A percentile compares a stretch with the other conserved stretches of the same genome.
These are phyloP conservation scores for Trichoderma harzianum DNA, from an alignment of 2,329 filamentous ascomycete genomes.

Conservation along the genomic window DNA sequence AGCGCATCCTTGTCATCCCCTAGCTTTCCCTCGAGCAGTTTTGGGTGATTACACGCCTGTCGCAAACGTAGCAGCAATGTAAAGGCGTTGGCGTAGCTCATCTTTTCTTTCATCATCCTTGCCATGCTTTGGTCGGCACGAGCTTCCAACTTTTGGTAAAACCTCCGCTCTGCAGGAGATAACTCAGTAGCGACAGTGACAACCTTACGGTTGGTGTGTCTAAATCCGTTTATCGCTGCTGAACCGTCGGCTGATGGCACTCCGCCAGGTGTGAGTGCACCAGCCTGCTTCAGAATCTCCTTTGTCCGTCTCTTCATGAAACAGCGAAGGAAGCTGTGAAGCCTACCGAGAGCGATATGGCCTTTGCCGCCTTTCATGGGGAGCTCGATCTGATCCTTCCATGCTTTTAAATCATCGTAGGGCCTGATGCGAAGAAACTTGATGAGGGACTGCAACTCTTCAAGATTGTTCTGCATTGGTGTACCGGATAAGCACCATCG, in stretches of 20 bases:
- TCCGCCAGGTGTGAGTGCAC: constrained; percentile 73
- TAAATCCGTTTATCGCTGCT: constrained; percentile 65
- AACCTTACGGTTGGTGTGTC: constrained; percentile 87
- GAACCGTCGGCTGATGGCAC: constrained; percentile 54
- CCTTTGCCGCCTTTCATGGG: constrained; percentile 90
- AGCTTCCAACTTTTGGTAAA: constrained; percentile 80
- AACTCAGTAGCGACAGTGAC: constrained; percentile 77
- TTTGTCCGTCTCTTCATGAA: constrained; percentile 99
- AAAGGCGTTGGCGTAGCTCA: constrained; percentile 91
- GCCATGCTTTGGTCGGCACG: constrained; percentile 84
- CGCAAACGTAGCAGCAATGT: constrained; percentile 85
- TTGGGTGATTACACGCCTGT: constrained; percentile 92
- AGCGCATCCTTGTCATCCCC: constrained; percentile 85
- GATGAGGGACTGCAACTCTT: constrained; percentile 91
- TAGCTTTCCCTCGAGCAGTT: constrained; percentile 79
- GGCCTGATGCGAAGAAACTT: constrained; percentile 89
- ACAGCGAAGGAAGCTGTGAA: constrained; percentile 81
- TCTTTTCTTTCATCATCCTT: constrained; percentile 78
- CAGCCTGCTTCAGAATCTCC: constrained; percentile 87
- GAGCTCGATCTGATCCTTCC: constrained; percentile 86
- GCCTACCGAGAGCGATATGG: constrained; percentile 78
- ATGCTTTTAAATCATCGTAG: constrained; percentile 79
- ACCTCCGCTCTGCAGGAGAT: constrained; percentile 73
- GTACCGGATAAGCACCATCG: constrained; percentile 96
- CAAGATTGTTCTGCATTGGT: constrained; percentile 96